Evolutionary conservation across 2,329 filamentous ascomycete species (phyloP).

Genomic region (Aspergillus viridinutans): DNA sequence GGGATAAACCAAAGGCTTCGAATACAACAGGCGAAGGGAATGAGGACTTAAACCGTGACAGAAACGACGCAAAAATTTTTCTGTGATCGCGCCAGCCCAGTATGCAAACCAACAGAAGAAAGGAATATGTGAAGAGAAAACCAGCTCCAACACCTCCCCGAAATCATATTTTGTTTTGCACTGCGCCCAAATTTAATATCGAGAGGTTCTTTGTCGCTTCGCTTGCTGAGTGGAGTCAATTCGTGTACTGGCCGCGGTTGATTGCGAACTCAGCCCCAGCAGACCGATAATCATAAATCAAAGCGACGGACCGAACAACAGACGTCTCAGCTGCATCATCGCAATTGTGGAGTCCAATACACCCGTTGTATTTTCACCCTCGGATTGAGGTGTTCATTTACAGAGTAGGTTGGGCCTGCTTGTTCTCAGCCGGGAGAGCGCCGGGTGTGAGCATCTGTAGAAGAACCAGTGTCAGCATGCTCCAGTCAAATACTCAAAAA

Average conservation of each 20-base stretch:
- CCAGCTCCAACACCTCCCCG: not conserved
- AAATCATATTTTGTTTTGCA: not conserved
- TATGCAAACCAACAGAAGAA: not conserved
- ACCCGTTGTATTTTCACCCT: slow-evolving; percentile 19
- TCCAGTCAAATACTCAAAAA: not conserved
- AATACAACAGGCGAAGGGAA: slow-evolving; percentile 11
- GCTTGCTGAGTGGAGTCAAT: not conserved
- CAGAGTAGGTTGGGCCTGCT: slow-evolving; percentile 31
- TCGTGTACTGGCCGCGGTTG: not conserved
- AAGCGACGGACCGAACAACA: not conserved
- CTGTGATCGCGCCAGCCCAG: slow-evolving; percentile 8
- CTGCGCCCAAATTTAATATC: not conserved
- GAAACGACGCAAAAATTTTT: slow-evolving; percentile 7
- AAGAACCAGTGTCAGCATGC: not conserved
- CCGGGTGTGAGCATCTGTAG: slow-evolving; percentile 43
- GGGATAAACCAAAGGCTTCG: slow-evolving; percentile 11
- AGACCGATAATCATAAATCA: not conserved
- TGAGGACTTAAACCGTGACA: slow-evolving; percentile 3
- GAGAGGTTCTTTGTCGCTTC: not conserved
- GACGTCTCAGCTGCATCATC: not conserved
- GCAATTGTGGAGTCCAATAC: slow-evolving; percentile 8
- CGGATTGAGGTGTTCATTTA: slow-evolving; percentile 28
- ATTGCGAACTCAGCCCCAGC: no score
- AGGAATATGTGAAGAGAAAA: not conserved
- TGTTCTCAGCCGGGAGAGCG: slow-evolving; percentile 21